A percentile compares a stretch with the other conserved stretches of the same genome.
phyloP scores from a whole-genome alignment of 805 yeast species.

The Nakazawaea ambrosiae region DNA sequence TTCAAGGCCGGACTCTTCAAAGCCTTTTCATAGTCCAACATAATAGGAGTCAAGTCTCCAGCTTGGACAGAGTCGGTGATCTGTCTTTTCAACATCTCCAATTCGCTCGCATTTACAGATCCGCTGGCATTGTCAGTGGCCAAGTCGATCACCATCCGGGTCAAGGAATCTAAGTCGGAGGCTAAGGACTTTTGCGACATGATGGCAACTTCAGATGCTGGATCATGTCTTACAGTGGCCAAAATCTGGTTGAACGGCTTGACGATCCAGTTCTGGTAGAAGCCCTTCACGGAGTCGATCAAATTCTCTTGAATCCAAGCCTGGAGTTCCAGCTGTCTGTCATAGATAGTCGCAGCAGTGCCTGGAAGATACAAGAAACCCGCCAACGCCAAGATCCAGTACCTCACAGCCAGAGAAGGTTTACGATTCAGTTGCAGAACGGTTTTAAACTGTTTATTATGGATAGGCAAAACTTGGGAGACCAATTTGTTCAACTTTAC shows the following conservation, averaged over 20 bases:
- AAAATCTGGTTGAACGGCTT: conserved; percentile 68
- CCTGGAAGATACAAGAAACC: conserved; percentile 47
- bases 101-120: conserved; percentile 10
- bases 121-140: conserved; percentile 17
- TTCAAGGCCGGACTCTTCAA: conserved; percentile 63
- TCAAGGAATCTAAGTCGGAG: conserved; percentile 73
- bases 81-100: conserved; percentile 18
- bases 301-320: conserved; percentile 54
- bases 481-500: conserved; percentile 6
- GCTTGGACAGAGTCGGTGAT: conserved; percentile 45
- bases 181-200: conserved; percentile 72
- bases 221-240: conserved; percentile 80
- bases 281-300: conserved; percentile 57
- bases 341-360: conserved; percentile 33
- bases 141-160: conserved; percentile 82
- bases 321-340: conserved; percentile 44
- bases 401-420: conserved; percentile 40
- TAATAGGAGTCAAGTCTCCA: conserved; percentile 76
- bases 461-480: conserved; percentile 2
- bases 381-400: conserved; percentile 48
- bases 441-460: conserved; percentile 1
- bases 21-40: conserved; percentile 76
- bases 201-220: conserved; percentile 62
- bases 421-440: conserved; percentile 15
- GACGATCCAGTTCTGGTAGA: conserved; percentile 78